phyloP scores from a whole-genome alignment of 306 rosid genomes.

The Canavalia ensiformis region DNA sequence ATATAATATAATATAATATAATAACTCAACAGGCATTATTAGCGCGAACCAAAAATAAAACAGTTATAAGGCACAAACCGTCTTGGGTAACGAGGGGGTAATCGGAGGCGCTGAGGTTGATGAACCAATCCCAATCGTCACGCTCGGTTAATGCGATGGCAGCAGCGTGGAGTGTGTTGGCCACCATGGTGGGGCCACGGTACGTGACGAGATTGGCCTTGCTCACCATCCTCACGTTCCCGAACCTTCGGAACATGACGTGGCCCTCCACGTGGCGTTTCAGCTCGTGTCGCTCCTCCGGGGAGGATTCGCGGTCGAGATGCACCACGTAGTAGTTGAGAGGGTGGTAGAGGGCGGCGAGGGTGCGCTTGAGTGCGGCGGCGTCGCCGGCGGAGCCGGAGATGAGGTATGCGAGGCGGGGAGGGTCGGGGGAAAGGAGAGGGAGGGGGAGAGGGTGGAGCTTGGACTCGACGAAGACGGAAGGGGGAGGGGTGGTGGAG shows the following conservation, averaged over 20 bases:
- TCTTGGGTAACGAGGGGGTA: slow-evolving; percentile 91
- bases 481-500: slow-evolving; percentile 46
- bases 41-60: not conserved
- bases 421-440: slow-evolving; percentile 62
- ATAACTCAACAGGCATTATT: too few relatives aligned
- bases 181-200: slow-evolving; percentile 91
- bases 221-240: slow-evolving; percentile 65
- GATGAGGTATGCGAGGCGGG: slow-evolving; percentile 80
- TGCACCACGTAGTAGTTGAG: slow-evolving; percentile 73
- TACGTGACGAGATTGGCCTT: slow-evolving; percentile 89
- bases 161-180: slow-evolving; percentile 90
- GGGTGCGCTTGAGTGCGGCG: slow-evolving; percentile 66
- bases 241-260: slow-evolving; percentile 52
- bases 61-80: slow-evolving; percentile 55
- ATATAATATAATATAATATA: too few relatives aligned
- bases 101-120: slow-evolving; percentile 89
- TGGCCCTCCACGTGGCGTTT: slow-evolving; percentile 55
- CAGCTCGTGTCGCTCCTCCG: slow-evolving; percentile 69
- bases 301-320: slow-evolving; percentile 75
- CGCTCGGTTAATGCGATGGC: slow-evolving; percentile 69
- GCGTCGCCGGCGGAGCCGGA: slow-evolving; percentile 81
- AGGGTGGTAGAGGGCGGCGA: slow-evolving; percentile 84
- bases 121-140: slow-evolving; percentile 92
- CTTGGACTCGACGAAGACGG: slow-evolving; percentile 80
- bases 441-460: slow-evolving; percentile 68